A percentile compares a stretch with the other conserved stretches of the same genome.
Conservation (phyloP, 345 rosid species). For the Syzygium jambos region DNA sequence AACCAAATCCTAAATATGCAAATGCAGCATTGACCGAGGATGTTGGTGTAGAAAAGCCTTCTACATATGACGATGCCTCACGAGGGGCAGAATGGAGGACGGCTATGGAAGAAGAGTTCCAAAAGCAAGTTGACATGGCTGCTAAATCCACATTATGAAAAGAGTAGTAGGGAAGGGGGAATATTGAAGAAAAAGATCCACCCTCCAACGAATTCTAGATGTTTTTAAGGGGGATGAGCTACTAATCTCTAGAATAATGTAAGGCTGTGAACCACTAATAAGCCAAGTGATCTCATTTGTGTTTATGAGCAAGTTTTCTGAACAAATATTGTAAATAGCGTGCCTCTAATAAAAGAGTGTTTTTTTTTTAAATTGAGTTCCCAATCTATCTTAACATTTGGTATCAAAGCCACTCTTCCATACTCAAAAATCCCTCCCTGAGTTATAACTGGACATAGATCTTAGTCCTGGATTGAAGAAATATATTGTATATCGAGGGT, state of each 20-base stretch:
- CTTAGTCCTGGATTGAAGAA: neutral
- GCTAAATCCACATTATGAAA: no score
- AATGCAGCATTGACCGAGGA: neutral
- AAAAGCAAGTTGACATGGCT: neutral
- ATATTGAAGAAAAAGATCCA: neutral
- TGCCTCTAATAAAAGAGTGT: neutral
- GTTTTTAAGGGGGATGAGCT: neutral
- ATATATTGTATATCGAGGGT: neutral
- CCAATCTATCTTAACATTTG: neutral
- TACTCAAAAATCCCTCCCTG: neutral
- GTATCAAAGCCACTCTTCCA: neutral
- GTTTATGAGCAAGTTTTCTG: neutral
- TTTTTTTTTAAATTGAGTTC: neutral
- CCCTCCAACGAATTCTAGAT: neutral
- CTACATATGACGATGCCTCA: neutral
- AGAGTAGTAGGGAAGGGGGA: no score
- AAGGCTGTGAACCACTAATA: neutral
- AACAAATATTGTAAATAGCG: neutral
- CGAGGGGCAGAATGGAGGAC: neutral
- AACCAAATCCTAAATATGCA: neutral
- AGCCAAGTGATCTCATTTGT: neutral
- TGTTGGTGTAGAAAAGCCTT: neutral
- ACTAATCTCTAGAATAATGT: neutral
- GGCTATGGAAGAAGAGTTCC: neutral
- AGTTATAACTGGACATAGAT: neutral